phyloP scores from a whole-genome alignment of 495 filamentous ascomycete species.

The Lophiostoma macrostomum region DNA sequence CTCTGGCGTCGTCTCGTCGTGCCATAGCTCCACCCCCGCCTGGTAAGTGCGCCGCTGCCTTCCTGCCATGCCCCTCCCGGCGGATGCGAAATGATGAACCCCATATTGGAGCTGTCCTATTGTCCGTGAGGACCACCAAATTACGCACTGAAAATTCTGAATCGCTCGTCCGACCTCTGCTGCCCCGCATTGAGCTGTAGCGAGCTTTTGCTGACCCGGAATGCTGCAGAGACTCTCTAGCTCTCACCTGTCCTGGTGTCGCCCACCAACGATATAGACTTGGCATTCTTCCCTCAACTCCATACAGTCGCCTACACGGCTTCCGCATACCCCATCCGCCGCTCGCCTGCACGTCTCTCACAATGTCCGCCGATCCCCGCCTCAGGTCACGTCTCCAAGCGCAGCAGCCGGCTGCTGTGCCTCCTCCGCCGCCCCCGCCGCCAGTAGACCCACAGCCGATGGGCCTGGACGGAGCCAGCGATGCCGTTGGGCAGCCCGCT shows the following conservation, averaged over 20 bases:
- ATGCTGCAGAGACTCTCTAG: too few relatives aligned
- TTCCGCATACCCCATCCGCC: neutral
- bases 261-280: too few relatives aligned
- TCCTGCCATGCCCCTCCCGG: conserved; percentile 1
- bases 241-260: too few relatives aligned
- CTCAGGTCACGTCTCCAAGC: conserved; percentile 40
- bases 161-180: conserved; percentile 27
- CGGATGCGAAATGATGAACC: conserved; percentile 55
- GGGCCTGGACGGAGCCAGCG: conserved; percentile 43
- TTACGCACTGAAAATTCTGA: conserved; percentile 48
- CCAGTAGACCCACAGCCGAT: conserved; percentile 41
- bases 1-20: too few relatives aligned
- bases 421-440: conserved; percentile 53
- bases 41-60: conserved; percentile 10
- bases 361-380: conserved; percentile 58
- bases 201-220: conserved; percentile 17
- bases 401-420: conserved; percentile 40
- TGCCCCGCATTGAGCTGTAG: neutral
- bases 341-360: conserved; percentile 11
- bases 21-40: neutral
- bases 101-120: conserved; percentile 99
- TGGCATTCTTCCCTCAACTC: neutral
- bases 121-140: conserved; percentile 44
- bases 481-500: conserved; percentile 48
- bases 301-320: neutral